A percentile compares a stretch with the other conserved stretches of the same genome.
These are phyloP conservation scores for Allantophomopsis lycopodina DNA, from an alignment of 2,329 filamentous ascomycete genomes.

Conservation along the genomic window DNA sequence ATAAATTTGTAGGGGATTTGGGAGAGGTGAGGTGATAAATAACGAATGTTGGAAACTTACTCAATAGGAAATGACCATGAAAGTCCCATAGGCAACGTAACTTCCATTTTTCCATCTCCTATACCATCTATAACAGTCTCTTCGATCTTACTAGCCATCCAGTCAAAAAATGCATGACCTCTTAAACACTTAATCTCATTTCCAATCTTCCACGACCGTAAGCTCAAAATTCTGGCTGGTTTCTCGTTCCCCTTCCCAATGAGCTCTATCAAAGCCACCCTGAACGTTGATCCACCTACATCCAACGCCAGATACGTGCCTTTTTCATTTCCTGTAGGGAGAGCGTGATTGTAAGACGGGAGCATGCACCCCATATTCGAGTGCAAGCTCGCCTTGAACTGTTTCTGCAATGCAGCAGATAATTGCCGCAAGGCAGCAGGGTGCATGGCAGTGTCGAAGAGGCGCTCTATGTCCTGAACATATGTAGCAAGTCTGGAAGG, in stretches of 20 bases:
- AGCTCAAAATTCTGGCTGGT: conserved; percentile 37
- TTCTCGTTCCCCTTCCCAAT: conserved; percentile 27
- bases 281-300: conserved; percentile 55
- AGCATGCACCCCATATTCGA: conserved; percentile 45
- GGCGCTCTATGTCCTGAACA: conserved; percentile 20
- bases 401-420: conserved; percentile 37
- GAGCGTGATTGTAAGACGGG: conserved; percentile 49
- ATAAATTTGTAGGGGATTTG: not conserved
- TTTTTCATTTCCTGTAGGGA: conserved; percentile 44
- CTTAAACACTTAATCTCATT: conserved; percentile 38
- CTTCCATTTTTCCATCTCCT: conserved; percentile 15
- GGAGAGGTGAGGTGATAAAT: not conserved
- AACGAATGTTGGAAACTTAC: conserved; percentile 25
- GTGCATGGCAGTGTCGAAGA: conserved; percentile 33
- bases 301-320: conserved; percentile 51
- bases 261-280: conserved; percentile 50
- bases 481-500: too few species aligned
- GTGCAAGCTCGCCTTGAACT: conserved; percentile 38
- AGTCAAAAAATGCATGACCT: conserved; percentile 50
- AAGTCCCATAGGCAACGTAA: conserved; percentile 41
- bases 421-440: conserved; percentile 25
- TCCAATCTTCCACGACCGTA: conserved; percentile 41
- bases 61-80: conserved; percentile 61
- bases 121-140: conserved; percentile 4
- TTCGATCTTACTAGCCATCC: conserved; percentile 42